phyloP scores from a whole-genome alignment of 768 basidiomycete genomes.

The Tylopilus subfusipes region DNA sequence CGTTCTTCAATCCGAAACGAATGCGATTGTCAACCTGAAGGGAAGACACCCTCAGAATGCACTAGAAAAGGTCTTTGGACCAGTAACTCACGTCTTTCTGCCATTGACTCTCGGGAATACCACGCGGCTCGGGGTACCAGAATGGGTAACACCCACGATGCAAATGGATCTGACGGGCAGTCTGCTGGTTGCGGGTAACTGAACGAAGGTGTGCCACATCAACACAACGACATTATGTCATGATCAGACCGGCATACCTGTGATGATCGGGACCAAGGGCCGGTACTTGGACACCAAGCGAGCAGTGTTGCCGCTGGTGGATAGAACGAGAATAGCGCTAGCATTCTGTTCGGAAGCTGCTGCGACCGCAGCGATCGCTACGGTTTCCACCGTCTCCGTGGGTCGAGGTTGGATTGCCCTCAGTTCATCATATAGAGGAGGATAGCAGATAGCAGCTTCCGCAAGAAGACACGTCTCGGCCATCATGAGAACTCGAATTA shows the following conservation, averaged over 20 bases:
- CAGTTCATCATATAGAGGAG: constrained; percentile 89
- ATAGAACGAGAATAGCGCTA: constrained; percentile 91
- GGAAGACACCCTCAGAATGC: constrained; percentile 8
- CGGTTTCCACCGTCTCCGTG: constrained; percentile 92
- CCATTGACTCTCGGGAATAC: constrained; percentile 87
- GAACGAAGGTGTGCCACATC: constrained; percentile 4
- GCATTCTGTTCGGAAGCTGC: constrained; percentile 95
- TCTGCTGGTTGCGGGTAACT: constrained; percentile 97
- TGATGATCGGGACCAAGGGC: constrained; percentile 90
- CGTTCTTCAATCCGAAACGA: constrained; percentile 83
- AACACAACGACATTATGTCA: neutral
- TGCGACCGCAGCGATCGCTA: constrained; percentile 93
- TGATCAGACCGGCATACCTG: constrained; percentile 49
- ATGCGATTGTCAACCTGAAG: constrained; percentile 82
- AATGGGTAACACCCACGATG: constrained; percentile 97
- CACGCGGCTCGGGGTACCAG: constrained; percentile 94
- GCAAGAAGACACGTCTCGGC: constrained; percentile 98
- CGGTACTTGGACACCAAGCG: constrained; percentile 96
- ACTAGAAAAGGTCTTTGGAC: neutral
- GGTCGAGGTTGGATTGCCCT: constrained; percentile 76
- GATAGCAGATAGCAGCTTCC: constrained; percentile 93
- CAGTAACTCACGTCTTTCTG: constrained; percentile 80
- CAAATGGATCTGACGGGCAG: constrained; percentile 93
- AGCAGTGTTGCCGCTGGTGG: constrained; percentile 95
- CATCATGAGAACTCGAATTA: constrained; percentile 88